Base-by-base conservation (phyloP, 352 stramenopile species). In the Globisporangium lucens region DNA sequence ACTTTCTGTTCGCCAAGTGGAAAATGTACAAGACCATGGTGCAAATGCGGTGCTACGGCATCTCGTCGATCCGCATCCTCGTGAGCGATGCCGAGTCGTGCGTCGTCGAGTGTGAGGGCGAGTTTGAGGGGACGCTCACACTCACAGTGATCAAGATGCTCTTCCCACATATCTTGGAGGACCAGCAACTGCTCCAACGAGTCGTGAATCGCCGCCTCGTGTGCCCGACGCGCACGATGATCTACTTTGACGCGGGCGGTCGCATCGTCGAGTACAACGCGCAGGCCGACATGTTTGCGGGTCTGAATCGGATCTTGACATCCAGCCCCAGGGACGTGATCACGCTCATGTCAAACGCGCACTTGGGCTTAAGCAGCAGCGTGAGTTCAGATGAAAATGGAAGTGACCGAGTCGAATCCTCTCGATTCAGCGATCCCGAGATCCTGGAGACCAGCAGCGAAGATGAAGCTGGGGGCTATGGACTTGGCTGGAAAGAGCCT, bases 1-100 rank as follows among this genome's bases (percentile, higher is more conserved):
- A 46, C 0, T 56, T 69, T 5, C 77, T 88, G 33, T 72, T 80
- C 22, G 74, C 83, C 53, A 78, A 85, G 61, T 83, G 79, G 79
- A 66, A 58, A 3, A 68, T 71, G 41, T 85, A 83, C 71, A 85
- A 80, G 64, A 51, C 68, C n/a, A 30, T 82, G 36, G 76, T 87
- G 27, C 74, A 58, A 8, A 62, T 78, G 3, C 69, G 62, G 9
- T 65, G 58, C 2, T 70, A 73, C 27, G 24, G 35, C 6, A 64
- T 76, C 47, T 67, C 60, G 13, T 77, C 72, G 2, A 56, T 57
- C 2, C 62, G 60, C 49, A 59, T 83, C 35, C 49, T 80, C n/a
- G 67, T 65, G 55, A 29, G 17, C 35, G 65, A 69, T 5, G 1
- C 56, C 4, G 75, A 61, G 5, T 22, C 46, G 6, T 41, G 46